Conservation (phyloP, 331 rosid genomes). For the Malus hybrid region DNA sequence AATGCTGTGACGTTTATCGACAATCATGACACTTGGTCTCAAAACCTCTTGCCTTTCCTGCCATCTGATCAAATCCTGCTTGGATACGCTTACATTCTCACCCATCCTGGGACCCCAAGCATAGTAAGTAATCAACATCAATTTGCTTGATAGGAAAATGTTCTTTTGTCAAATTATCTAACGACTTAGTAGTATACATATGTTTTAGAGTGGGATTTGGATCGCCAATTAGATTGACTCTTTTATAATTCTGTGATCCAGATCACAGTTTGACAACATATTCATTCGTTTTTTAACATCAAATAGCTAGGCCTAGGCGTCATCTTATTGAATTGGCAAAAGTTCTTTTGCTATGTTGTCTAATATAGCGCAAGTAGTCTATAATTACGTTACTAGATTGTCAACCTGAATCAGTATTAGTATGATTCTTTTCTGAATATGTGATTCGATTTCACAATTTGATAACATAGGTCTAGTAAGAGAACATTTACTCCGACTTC, state of each 20-base stretch:
- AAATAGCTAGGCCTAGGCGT: no score
- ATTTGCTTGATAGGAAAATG: not conserved
- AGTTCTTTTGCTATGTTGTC: no score
- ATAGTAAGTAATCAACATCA: slow-evolving; percentile 30
- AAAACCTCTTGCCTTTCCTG: slow-evolving; percentile 64
- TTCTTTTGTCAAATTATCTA: not conserved
- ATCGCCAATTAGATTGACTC: not conserved
- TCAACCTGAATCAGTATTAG: no score
- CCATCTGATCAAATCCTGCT: slow-evolving; percentile 62
- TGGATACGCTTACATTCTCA: slow-evolving; percentile 75
- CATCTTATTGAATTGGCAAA: no score
- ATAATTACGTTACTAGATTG: no score
- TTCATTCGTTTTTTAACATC: no score
- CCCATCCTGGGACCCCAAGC: slow-evolving; percentile 78
- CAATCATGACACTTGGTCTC: slow-evolving; percentile 82
- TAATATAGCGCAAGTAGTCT: no score
- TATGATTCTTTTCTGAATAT: no score
- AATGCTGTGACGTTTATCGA: slow-evolving; percentile 73
- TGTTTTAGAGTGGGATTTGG: not conserved
- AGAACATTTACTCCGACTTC: no score
- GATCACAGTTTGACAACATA: not conserved
- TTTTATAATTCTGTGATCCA: not conserved
- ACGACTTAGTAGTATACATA: not conserved
- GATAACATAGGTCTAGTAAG: not conserved
- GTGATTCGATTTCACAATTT: no score